Evolutionary conservation across 805 yeast genomes (phyloP), one percentile per base, ranked within the genome.

Genomic region (Candida parachauliodes): DNA sequence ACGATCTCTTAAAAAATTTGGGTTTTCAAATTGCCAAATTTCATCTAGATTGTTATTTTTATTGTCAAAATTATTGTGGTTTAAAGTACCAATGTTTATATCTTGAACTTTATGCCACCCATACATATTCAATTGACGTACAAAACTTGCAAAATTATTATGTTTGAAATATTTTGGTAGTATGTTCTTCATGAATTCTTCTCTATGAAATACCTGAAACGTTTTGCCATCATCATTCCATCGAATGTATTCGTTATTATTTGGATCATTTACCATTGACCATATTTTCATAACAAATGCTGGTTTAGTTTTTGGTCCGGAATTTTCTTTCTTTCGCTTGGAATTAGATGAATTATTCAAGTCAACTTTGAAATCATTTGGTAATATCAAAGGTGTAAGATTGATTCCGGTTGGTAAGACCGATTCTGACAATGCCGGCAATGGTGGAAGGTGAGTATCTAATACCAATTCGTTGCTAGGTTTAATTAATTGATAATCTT

Each of bases 51-150:
- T 41, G 40, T 65, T 70, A 27, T 60, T 65, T 39, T 74, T 68
- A 26, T 56, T 60, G n/a, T n/a, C n/a, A n/a, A n/a, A n/a, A n/a
- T n/a, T n/a, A 25, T 24, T 35, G n/a, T 27, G 30, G 5, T n/a
- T 43, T 42, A 80, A 62, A 4, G 89, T 74, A 2, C 94, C 97
- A 18, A 83, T 74, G 40, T 66, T 84, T 16, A 89, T 79, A 60
- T 93, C 98, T 61, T 93, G 98, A 3, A 93, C 93, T 62, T 93
- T 93, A 66, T 89, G 98, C 96, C 97, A 93, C 8, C 98, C 98
- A 57, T 93, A 93, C 98, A 93, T 91, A 62, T 91, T 91, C 52
- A 91, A 71, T 57, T 91, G 98, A 44, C 98, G 76, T 15, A 91
- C 98, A 65, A 91, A 91, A 49, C 89, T 79, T 25, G 98, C 91